Base-by-base conservation (phyloP, 148 eudicot species). In the Selenicereus undatus region DNA sequence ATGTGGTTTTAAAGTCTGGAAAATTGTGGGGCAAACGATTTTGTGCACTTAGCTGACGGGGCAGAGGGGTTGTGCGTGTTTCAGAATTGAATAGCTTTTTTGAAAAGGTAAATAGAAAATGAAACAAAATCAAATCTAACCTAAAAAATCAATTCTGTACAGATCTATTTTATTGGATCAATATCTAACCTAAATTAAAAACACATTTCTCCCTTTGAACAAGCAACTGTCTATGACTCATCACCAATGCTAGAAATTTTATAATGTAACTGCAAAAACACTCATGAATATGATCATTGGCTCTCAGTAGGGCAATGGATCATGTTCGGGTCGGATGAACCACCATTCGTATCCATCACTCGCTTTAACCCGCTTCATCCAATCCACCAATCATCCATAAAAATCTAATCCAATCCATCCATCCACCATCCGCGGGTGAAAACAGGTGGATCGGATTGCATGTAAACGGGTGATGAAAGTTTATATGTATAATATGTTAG, bases 61-160 rank as follows among this genome's bases (percentile, higher is more conserved):
- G 30, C 10, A 26, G 8, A 4, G 8, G 30, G 30, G 29, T 12
- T 66, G 2, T 66, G 71, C 71, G 27, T 27, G 71, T 16, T 66
- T 26, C 71, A 66, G 27, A 66, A 66, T 66, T 66, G 71, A 66
- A 18, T 66, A 26, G 22, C 62, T 20, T 56, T 56, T 16, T 56
- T 1, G 20, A 56, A 27, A 66, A 27, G 71, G 71, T 27, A 66
- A 66, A 66, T 26, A 66, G 17, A 66, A 66, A 26, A 27, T 27
- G 71, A 26, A 26, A 66, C 71, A 12, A 66, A 66, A 66, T 11
- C 36, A 66, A 66, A 66, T 66, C 71, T 26, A 66, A 66, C 71
- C 71, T 66, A 27, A 66, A 27, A 66, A 66, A 66, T 27, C 71
- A 66, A 66, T 66, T 66, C 71, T 66, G 71, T 14, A 66, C 35